These are phyloP conservation scores for Teunomyces stri DNA, from an alignment of 805 yeast species.

Conservation along the genomic window DNA sequence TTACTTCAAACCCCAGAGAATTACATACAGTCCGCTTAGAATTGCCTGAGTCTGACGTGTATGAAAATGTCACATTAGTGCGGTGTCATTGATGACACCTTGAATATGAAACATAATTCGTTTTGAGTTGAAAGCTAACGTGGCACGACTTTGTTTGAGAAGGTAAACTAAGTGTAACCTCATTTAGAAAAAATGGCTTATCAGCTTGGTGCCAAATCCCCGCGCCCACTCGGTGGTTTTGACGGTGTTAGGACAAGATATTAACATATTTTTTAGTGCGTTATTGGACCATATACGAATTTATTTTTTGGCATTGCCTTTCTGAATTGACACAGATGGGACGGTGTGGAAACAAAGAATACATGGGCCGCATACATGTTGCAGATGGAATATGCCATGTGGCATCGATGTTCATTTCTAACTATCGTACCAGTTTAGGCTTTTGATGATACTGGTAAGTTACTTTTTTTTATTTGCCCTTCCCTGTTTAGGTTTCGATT, in stretches of 20 bases:
- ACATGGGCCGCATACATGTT: too few species aligned
- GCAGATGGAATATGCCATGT: too few species aligned
- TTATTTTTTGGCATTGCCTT: background rate
- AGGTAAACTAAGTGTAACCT: background rate
- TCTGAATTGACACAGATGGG: background rate
- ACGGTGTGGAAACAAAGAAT: background rate
- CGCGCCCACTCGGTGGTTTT: background rate
- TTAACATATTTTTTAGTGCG: constrained; percentile 4
- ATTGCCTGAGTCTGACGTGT: background rate
- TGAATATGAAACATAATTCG: background rate
- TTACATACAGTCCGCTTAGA: background rate
- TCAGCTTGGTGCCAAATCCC: constrained; percentile 1
- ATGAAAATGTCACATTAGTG: background rate
- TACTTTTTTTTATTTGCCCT: too few species aligned
- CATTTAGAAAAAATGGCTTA: background rate
- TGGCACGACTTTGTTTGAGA: background rate
- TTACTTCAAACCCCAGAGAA: background rate
- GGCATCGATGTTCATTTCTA: too few species aligned
- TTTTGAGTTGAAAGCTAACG: background rate
- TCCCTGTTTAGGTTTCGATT: background rate
- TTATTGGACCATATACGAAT: constrained; percentile 3
- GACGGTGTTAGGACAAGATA: constrained; percentile 3
- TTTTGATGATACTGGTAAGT: background rate
- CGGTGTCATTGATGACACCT: background rate
- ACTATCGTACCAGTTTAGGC: background rate